These are phyloP conservation scores for Colletotrichum cereale DNA, from an alignment of 2,329 filamentous ascomycete genomes.

Conservation along the genomic window DNA sequence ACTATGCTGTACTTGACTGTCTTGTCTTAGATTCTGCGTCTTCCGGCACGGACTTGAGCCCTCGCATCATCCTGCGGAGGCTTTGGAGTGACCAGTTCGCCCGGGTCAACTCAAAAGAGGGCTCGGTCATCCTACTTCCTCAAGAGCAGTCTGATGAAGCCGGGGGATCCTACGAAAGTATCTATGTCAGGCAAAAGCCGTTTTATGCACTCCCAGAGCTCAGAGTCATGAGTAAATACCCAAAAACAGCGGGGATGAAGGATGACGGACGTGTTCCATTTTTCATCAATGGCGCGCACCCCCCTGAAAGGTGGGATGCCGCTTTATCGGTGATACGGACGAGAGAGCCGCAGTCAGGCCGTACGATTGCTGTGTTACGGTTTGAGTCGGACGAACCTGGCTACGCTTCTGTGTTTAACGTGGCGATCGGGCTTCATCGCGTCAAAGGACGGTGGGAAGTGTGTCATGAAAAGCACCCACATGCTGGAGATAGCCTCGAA, in stretches of 20 bases:
- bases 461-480: constrained; percentile 16
- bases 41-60: not conserved
- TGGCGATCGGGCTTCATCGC: constrained; percentile 12
- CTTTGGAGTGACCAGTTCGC: constrained; percentile 29
- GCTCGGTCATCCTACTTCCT: constrained; percentile 6
- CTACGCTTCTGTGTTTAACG: not conserved
- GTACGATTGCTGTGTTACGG: not conserved
- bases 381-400: not conserved
- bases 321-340: constrained; percentile 9
- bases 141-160: constrained; percentile 8
- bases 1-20: constrained; percentile 22
- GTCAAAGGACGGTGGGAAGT: constrained; percentile 1
- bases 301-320: constrained; percentile 28
- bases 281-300: not conserved
- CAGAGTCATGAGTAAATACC: not conserved
- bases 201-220: constrained; percentile 26
- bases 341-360: constrained; percentile 21
- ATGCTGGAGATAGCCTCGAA: not conserved
- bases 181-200: constrained; percentile 20
- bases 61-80: not conserved
- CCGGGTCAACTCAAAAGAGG: not conserved
- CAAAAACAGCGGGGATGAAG: not conserved
- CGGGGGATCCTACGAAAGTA: constrained; percentile 3
- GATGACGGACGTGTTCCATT: not conserved
- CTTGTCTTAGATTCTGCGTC: not conserved